A percentile compares a stretch with the other conserved stretches of the same genome.
Conservation (phyloP, 768 basidiomycete species). For the Boletus insuetus region DNA sequence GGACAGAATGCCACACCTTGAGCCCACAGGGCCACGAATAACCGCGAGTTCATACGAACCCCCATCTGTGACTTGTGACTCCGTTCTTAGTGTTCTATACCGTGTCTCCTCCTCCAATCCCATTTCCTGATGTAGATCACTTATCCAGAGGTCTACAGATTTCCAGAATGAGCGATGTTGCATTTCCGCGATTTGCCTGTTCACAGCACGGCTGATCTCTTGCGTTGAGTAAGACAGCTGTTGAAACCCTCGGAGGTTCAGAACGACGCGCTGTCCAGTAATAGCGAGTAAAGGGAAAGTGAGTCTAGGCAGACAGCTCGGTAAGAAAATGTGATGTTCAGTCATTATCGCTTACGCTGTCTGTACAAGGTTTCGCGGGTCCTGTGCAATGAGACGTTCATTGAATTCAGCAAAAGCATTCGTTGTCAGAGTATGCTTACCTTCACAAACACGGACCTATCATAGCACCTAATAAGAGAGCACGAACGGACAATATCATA, state of each 20-base stretch:
- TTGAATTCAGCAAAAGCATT: neutral
- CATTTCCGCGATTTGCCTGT: neutral
- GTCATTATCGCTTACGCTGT: neutral
- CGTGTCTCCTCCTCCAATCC: neutral
- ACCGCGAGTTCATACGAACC: no score
- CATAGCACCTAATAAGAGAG: neutral
- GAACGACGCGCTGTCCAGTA: slow-evolving; percentile 14
- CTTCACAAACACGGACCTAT: neutral
- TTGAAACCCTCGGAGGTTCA: slow-evolving; percentile 11
- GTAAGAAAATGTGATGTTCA: neutral
- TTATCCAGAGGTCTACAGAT: slow-evolving; percentile 1
- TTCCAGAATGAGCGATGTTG: neutral
- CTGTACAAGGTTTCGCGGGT: neutral
- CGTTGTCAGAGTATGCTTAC: neutral
- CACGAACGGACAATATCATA: neutral
- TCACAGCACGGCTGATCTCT: neutral
- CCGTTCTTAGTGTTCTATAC: no score
- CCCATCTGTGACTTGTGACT: no score
- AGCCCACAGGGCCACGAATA: no score
- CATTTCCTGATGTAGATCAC: neutral
- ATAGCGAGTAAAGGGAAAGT: slow-evolving; percentile 3
- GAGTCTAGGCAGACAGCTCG: neutral
- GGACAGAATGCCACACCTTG: no score
- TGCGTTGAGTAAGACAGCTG: neutral
- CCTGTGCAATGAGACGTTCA: neutral